These are phyloP conservation scores for Tolypocladium album DNA, from an alignment of 2,329 filamentous ascomycete species.

Conservation along the genomic window DNA sequence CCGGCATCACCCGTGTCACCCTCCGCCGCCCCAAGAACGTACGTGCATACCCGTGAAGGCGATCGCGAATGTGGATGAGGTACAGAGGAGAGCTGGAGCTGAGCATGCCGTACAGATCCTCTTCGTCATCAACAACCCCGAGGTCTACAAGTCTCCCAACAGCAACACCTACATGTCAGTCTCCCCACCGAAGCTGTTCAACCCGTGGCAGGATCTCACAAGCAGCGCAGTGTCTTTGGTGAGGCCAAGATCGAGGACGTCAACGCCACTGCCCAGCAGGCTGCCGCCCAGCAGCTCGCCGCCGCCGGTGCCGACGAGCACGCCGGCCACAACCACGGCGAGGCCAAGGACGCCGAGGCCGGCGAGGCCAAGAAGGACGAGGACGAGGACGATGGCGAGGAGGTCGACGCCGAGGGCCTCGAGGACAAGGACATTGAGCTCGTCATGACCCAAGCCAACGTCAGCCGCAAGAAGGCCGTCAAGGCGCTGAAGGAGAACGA, in stretches of 20 bases:
- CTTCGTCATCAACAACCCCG: conserved; percentile 98
- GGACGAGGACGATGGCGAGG: conserved; percentile 87
- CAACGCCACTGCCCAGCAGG: conserved; percentile 95
- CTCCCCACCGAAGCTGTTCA: neutral
- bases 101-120: conserved; percentile 58
- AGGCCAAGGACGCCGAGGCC: conserved; percentile 52
- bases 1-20: conserved; percentile 96
- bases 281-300: conserved; percentile 79
- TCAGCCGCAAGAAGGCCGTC: conserved; percentile 96
- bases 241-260: conserved; percentile 99
- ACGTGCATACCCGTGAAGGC: conserved; percentile 33
- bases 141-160: conserved; percentile 98
- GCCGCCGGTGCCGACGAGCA: conserved; percentile 56
- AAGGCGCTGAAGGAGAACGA: conserved; percentile 99
- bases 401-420: conserved; percentile 86
- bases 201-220: neutral
- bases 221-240: conserved; percentile 72
- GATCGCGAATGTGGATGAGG: neutral
- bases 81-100: conserved; percentile 1
- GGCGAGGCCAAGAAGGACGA: conserved; percentile 64
- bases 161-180: conserved; percentile 99
- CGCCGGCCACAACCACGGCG: conserved; percentile 61
- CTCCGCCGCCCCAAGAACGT: conserved; percentile 98
- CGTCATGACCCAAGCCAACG: conserved; percentile 94
- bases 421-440: conserved; percentile 99